A percentile compares a stretch with the other conserved stretches of the same genome.
Conservation (phyloP, 441 rosid genomes). For the Eruca vesicaria region DNA sequence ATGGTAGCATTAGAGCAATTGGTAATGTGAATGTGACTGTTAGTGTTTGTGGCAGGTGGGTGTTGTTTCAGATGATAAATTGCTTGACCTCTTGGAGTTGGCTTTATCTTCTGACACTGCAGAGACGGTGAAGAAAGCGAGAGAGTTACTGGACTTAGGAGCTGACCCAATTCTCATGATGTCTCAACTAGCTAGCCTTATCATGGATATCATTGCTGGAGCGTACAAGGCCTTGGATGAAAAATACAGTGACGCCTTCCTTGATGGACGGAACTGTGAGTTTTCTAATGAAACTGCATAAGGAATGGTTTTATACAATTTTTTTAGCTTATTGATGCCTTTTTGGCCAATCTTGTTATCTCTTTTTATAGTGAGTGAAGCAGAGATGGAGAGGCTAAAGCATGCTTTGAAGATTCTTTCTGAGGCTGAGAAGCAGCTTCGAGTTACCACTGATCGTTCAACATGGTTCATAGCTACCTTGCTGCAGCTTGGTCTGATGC, state of each 20-base stretch:
- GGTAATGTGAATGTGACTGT: conserved; percentile 6
- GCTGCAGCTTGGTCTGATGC: conserved; percentile 83
- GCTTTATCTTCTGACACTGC: conserved; percentile 95
- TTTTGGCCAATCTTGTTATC: neutral
- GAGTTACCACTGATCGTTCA: conserved; percentile 78
- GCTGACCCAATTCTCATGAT: conserved; percentile 85
- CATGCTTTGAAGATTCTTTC: conserved; percentile 90
- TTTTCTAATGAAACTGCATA: conserved; percentile 14
- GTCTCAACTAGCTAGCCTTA: conserved; percentile 95
- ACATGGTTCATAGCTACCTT: conserved; percentile 94
- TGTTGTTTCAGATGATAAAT: conserved; percentile 86
- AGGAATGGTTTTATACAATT: neutral
- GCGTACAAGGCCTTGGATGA: conserved; percentile 54
- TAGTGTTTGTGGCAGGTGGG: conserved; percentile 63
- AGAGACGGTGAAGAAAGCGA: conserved; percentile 86
- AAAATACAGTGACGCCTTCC: conserved; percentile 45
- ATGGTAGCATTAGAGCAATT: neutral
- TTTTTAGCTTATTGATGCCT: neutral
- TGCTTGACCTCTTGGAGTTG: conserved; percentile 86
- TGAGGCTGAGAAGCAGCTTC: conserved; percentile 82
- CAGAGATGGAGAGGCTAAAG: conserved; percentile 73
- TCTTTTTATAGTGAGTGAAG: conserved; percentile 58
- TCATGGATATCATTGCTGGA: conserved; percentile 93
- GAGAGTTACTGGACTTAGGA: conserved; percentile 84
- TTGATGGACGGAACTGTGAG: conserved; percentile 77